Evolutionary conservation across 1,139 yeast genomes (phyloP), one percentile per base, ranked within the genome.

Genomic region (Schwanniomyces etchellsii): DNA sequence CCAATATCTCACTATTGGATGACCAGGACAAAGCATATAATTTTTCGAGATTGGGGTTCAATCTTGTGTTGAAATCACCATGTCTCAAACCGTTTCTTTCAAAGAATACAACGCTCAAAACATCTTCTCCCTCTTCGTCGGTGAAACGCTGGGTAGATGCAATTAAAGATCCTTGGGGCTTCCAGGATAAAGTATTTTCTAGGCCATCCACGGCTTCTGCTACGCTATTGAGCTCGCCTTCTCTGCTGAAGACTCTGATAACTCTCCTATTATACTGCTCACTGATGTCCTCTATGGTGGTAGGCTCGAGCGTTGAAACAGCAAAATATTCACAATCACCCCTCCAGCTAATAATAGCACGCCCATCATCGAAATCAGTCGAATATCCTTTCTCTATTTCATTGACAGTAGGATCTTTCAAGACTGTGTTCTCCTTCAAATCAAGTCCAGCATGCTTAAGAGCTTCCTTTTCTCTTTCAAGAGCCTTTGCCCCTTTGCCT

Each of bases 21-120:
- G 91, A 85, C 98, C 98, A 93, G 26, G 73, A 68, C 13, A 91
- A 40, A 28, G 66, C 66, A n/a, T 57, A 42, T 11, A 86, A 64
- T 3, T 49, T 50, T 24, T 70, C 74, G 14, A 62, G 60, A 3
- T 45, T 43, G 0, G 80, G 74, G 32, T 64, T 47, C 25, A 84
- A 60, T 39, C 95, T 65, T 1, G 91, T 64, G 35, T 77, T 68
- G 49, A 91, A 89, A 43, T 84, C 88, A 27, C 95, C 94, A 47
- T 91, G 91, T 50, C 95, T 74, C 34, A 93, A 67, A 11, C 99
- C 99, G 52, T 93, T 93, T 50, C 88, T 74, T 56, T 93, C 99
- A 48, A 84, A 89, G 46, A 93, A 91, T 1, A 86, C 77, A 26
- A 88, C 54, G 34, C 75, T 74, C 33, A 75, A 52, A 1, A 57